Evolutionary conservation across 768 basidiomycete genomes (phyloP).

Genomic region (Dendrothele bispora): DNA sequence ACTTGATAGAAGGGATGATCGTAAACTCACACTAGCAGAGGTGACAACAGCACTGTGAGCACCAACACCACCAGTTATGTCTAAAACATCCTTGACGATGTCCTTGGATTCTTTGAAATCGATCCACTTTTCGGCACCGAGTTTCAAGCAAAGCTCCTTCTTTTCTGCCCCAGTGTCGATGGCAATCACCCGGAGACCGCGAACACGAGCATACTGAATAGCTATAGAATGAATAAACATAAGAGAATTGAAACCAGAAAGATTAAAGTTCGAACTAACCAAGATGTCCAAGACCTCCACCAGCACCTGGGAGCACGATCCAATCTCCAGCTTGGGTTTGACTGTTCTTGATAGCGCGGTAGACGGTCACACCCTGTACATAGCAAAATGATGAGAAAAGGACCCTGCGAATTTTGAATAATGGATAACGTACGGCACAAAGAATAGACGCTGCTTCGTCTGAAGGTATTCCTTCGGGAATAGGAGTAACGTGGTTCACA

Average conservation of each 20-base stretch:
- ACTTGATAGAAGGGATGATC: no score
- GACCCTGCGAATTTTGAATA: not conserved
- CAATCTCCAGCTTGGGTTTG: constrained; percentile 67
- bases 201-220: constrained; percentile 76
- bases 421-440: constrained; percentile 64
- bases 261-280: constrained; percentile 34
- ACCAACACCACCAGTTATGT: constrained; percentile 63
- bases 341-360: constrained; percentile 79
- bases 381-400: not conserved
- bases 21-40: constrained; percentile 46
- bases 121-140: constrained; percentile 68
- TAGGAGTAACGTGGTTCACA: constrained; percentile 73
- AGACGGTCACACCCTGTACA: constrained; percentile 75
- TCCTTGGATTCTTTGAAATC: constrained; percentile 72
- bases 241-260: not conserved
- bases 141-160: constrained; percentile 50
- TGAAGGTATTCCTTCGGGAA: constrained; percentile 68
- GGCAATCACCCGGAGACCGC: constrained; percentile 80
- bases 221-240: constrained; percentile 32
- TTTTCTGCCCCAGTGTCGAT: constrained; percentile 79
- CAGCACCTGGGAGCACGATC: constrained; percentile 76
- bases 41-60: constrained; percentile 72
- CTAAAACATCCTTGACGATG: constrained; percentile 58
- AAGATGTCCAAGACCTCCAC: constrained; percentile 82
- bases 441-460: constrained; percentile 73